A percentile compares a stretch with the other conserved stretches of the same genome.
These are phyloP conservation scores for Sphaerobolus stellatus DNA, from an alignment of 1,284 basidiomycete genomes.

Conservation along the genomic window DNA sequence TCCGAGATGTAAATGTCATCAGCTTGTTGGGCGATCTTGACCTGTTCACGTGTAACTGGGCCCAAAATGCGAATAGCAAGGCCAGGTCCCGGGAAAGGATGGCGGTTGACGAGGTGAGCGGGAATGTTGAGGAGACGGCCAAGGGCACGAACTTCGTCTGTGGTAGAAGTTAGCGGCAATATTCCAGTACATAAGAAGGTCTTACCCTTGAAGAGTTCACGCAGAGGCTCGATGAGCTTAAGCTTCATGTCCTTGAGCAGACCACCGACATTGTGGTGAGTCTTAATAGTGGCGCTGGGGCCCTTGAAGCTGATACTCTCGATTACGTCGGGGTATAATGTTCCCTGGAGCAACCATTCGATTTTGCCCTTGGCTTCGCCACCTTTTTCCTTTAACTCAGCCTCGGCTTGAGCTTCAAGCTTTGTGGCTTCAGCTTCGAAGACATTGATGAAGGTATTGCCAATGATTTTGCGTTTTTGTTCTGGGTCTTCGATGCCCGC, in stretches of 20 bases:
- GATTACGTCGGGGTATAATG: slow-evolving; percentile 98
- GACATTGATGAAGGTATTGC: slow-evolving; percentile 98
- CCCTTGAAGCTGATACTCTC: slow-evolving; percentile 99
- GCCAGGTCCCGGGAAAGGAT: slow-evolving; percentile 99
- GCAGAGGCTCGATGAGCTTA: slow-evolving; percentile 96
- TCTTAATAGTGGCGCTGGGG: slow-evolving; percentile 98
- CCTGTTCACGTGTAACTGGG: slow-evolving; percentile 90
- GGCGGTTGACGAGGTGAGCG: slow-evolving; percentile 89
- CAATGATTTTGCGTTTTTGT: slow-evolving; percentile 97
- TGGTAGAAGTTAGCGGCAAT: not conserved
- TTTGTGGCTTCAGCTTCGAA: slow-evolving; percentile 93
- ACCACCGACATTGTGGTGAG: slow-evolving; percentile 98
- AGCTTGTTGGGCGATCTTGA: slow-evolving; percentile 91
- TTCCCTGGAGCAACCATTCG: slow-evolving; percentile 98
- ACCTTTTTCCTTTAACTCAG: slow-evolving; percentile 61
- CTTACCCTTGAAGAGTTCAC: slow-evolving; percentile 96
- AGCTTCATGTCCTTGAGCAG: slow-evolving; percentile 98
- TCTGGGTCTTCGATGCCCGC: slow-evolving; percentile 95
- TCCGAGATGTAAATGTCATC: slow-evolving; percentile 98
- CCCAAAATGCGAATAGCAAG: slow-evolving; percentile 99
- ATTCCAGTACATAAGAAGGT: not conserved
- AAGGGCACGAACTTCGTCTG: slow-evolving; percentile 92
- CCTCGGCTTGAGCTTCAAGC: slow-evolving; percentile 83
- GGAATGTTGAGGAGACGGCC: slow-evolving; percentile 92
- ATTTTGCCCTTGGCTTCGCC: slow-evolving; percentile 84